Conservation (phyloP, 2,329 filamentous ascomycete species). For the Chrysoporthe puriensis region DNA sequence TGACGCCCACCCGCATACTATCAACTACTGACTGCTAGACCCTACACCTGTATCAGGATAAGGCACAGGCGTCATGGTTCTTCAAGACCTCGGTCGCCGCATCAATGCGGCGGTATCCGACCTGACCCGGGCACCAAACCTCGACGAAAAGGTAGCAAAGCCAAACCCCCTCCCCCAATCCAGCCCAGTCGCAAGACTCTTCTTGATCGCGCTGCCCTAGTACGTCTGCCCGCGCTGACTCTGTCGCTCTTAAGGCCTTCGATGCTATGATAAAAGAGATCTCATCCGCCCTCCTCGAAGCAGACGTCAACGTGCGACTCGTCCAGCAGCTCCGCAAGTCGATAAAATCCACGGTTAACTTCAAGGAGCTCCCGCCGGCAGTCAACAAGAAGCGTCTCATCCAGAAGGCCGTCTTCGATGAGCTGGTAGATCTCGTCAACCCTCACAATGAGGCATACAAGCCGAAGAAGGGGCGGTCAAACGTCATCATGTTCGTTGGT, state of each 20-base stretch:
- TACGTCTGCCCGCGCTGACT: conserved; percentile 39
- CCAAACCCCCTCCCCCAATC: background rate
- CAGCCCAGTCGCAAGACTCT: background rate
- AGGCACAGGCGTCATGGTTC: conserved; percentile 71
- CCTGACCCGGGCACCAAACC: conserved; percentile 86
- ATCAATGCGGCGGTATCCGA: conserved; percentile 97
- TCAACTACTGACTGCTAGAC: too few species aligned
- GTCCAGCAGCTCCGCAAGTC: conserved; percentile 91
- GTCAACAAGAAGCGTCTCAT: conserved; percentile 99
- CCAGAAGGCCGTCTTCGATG: conserved; percentile 96
- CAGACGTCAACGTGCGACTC: conserved; percentile 95
- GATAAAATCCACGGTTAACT: conserved; percentile 89
- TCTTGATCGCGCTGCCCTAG: conserved; percentile 6
- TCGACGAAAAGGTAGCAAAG: conserved; percentile 84
- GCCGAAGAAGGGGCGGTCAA: conserved; percentile 92
- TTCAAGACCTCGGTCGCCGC: conserved; percentile 97
- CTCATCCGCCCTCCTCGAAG: conserved; percentile 90
- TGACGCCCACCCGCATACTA: background rate
- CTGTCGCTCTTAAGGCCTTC: conserved; percentile 67
- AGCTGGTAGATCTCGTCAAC: conserved; percentile 93
- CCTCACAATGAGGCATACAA: conserved; percentile 95
- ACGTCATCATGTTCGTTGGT: conserved; percentile 99
- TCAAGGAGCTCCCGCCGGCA: conserved; percentile 86
- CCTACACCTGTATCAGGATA: background rate
- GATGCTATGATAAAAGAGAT: conserved; percentile 99